Percentiles rank a stretch among this genome's conserved stretches.
These are phyloP conservation scores for Candida ulmi DNA, from an alignment of 805 yeast species.

Conservation along the genomic window DNA sequence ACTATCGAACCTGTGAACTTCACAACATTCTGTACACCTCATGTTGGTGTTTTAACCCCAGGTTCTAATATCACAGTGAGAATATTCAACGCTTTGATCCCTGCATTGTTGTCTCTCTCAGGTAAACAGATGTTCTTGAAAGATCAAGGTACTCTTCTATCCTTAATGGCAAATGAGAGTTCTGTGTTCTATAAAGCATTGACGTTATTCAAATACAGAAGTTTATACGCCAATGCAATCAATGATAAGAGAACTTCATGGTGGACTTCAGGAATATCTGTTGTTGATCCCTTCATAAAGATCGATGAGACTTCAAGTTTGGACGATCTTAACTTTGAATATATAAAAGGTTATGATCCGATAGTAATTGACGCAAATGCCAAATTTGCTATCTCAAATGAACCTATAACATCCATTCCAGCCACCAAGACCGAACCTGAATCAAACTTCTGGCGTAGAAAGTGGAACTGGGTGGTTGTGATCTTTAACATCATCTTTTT, in stretches of 20 bases:
- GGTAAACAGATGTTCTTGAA: slow-evolving; percentile 70
- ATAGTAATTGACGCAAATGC: slow-evolving; percentile 47
- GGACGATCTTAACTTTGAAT: slow-evolving; percentile 34
- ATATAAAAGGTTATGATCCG: slow-evolving; percentile 49
- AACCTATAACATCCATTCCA: slow-evolving; percentile 9
- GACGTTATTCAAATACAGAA: slow-evolving; percentile 41
- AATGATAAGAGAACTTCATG: slow-evolving; percentile 80
- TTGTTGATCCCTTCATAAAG: slow-evolving; percentile 50
- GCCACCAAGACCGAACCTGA: slow-evolving; percentile 1
- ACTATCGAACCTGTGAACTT: slow-evolving; percentile 51
- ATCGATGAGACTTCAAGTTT: slow-evolving; percentile 39
- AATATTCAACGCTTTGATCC: slow-evolving; percentile 58
- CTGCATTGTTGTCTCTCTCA: slow-evolving; percentile 60
- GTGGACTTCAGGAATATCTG: slow-evolving; percentile 74
- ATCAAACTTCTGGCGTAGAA: slow-evolving; percentile 30
- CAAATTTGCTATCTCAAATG: slow-evolving; percentile 29
- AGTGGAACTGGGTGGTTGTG: slow-evolving; percentile 44
- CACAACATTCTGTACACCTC: slow-evolving; percentile 64
- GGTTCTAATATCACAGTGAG: slow-evolving; percentile 44
- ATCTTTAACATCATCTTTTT: slow-evolving; percentile 40
- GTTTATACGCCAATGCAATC: slow-evolving; percentile 69
- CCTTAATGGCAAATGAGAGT: slow-evolving; percentile 57
- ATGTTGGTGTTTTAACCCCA: slow-evolving; percentile 62
- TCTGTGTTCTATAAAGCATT: slow-evolving; percentile 59
- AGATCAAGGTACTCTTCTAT: slow-evolving; percentile 54